phyloP scores from a whole-genome alignment of 345 rosid species.

The Rhodomyrtus tomentosa region DNA sequence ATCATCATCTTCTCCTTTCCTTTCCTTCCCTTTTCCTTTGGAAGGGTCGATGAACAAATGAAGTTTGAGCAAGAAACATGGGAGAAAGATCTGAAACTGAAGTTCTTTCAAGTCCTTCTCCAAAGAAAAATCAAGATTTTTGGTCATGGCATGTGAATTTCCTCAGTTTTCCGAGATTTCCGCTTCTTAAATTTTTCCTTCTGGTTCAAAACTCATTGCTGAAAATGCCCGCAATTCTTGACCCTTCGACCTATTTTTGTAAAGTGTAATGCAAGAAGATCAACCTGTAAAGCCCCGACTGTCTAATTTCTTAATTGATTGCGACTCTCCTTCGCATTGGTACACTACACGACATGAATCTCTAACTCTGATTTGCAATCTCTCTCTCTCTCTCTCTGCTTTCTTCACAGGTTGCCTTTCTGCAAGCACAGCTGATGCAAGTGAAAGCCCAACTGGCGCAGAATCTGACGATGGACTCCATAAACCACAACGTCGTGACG shows the following conservation, averaged over 20 bases:
- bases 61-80: not conserved
- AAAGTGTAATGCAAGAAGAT: not conserved
- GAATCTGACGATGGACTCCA: slow-evolving; percentile 25
- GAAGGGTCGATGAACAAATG: not conserved
- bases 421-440: slow-evolving; percentile 90
- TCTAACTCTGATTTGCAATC: not conserved
- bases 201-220: not conserved
- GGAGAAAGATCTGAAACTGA: not conserved
- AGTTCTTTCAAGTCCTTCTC: not conserved
- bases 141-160: not conserved
- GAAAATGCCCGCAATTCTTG: not conserved
- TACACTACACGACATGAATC: not conserved
- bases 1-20: not conserved
- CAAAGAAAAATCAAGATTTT: not conserved
- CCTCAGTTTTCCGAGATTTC: not conserved
- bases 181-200: not conserved
- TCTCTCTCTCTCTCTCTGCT: not conserved
- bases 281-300: not conserved
- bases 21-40: not conserved
- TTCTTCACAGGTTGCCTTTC: slow-evolving; percentile 49
- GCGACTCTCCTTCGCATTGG: not conserved
- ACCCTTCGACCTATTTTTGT: not conserved
- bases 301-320: not conserved
- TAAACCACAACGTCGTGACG: not conserved
- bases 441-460: slow-evolving; percentile 64